phyloP scores from a whole-genome alignment of 2,329 filamentous ascomycete species.

The Fusarium succisae region DNA sequence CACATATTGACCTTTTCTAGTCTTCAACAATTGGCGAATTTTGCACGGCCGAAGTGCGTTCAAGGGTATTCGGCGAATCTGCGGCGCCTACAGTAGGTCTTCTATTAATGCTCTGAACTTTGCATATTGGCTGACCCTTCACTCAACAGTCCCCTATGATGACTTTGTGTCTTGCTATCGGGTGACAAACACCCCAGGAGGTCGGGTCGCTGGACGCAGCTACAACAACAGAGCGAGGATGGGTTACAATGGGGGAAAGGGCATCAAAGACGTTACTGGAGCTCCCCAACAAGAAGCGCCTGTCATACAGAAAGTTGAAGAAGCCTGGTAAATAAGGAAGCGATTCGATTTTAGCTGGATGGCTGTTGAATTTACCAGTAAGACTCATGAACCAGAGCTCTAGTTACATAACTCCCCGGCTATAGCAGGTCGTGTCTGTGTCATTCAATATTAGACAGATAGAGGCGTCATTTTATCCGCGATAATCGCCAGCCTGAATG shows the following conservation, averaged over 20 bases:
- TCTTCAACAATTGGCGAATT: constrained; percentile 97
- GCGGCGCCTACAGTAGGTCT: constrained; percentile 85
- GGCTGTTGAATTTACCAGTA: background rate
- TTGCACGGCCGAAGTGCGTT: constrained; percentile 88
- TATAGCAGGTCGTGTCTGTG: background rate
- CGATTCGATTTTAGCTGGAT: background rate
- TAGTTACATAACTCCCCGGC: background rate
- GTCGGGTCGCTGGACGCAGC: constrained; percentile 54
- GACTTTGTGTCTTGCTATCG: constrained; percentile 82
- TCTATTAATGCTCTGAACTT: background rate
- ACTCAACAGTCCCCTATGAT: constrained; percentile 73
- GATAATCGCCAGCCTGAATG: constrained; percentile 14
- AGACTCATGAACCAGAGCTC: background rate
- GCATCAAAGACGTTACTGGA: background rate
- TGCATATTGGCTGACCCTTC: constrained; percentile 1
- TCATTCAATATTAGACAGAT: background rate
- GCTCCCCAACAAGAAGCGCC: background rate
- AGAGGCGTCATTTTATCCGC: background rate
- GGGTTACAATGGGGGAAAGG: background rate
- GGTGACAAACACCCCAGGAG: constrained; percentile 70
- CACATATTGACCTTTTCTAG: constrained; percentile 52
- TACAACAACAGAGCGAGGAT: constrained; percentile 40
- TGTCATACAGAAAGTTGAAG: background rate
- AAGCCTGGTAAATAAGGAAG: background rate
- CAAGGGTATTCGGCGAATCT: constrained; percentile 85